Conservation (phyloP, 805 yeast species). For the Pichia nakasei region DNA sequence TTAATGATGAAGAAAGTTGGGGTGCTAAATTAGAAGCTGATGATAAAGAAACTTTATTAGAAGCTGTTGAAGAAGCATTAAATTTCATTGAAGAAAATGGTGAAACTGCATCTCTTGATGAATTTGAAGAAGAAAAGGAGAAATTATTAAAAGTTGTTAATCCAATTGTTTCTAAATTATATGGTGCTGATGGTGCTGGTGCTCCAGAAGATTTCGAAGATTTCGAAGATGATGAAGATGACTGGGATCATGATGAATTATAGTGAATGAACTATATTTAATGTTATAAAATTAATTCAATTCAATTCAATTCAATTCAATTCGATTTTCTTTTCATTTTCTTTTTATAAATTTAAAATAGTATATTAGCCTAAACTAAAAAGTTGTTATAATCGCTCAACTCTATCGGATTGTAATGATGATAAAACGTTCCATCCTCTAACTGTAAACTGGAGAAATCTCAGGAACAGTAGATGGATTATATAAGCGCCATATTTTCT, state of each 20-base stretch:
- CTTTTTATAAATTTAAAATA: no score
- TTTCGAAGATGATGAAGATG: conserved; percentile 44
- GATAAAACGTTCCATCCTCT: no score
- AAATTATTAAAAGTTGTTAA: conserved; percentile 72
- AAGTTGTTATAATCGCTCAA: no score
- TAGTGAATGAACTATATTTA: conserved; percentile 17
- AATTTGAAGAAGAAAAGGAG: conserved; percentile 86
- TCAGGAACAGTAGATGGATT: no score
- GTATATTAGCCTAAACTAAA: no score
- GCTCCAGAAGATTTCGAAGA: conserved; percentile 30
- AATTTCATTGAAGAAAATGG: conserved; percentile 59
- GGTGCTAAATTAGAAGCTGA: conserved; percentile 81
- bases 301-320: no score
- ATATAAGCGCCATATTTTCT: no score
- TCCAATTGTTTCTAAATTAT: conserved; percentile 87
- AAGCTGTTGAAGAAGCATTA: conserved; percentile 78
- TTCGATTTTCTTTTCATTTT: no score
- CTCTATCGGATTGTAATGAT: no score
- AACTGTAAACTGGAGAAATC: no score
- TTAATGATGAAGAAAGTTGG: conserved; percentile 42
- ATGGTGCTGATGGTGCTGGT: conserved; percentile 25
- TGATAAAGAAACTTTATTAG: conserved; percentile 81
- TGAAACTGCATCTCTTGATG: conserved; percentile 85
- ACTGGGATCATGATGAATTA: conserved; percentile 65
- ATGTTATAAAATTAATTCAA: no score